These are phyloP conservation scores for Linum lewisii DNA, from an alignment of 345 rosid genomes.

Conservation along the genomic window DNA sequence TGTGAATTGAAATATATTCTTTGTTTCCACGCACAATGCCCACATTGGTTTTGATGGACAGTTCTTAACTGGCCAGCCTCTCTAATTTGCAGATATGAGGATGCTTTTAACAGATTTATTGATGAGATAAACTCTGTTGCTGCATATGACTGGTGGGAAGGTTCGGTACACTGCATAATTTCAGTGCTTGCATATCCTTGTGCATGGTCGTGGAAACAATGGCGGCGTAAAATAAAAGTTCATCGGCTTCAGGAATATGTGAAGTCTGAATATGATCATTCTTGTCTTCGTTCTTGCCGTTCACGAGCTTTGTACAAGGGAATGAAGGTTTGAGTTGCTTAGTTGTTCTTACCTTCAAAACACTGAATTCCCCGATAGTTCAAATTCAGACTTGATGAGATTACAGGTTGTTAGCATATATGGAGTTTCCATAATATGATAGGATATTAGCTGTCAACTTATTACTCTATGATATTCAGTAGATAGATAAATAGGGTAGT, in stretches of 20 bases:
- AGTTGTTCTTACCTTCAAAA: background rate
- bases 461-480: no score
- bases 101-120: conserved; percentile 92
- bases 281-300: conserved; percentile 97
- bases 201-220: conserved; percentile 99
- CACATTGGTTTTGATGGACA: conserved; percentile 4
- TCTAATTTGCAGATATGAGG: conserved; percentile 71
- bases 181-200: conserved; percentile 88
- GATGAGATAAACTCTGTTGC: conserved; percentile 95
- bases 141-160: conserved; percentile 99
- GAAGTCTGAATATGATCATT: conserved; percentile 93
- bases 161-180: conserved; percentile 89
- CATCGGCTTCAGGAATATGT: conserved; percentile 95
- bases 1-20: conserved; percentile 7
- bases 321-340: conserved; percentile 63
- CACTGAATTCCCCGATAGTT: background rate
- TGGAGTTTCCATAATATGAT: no score
- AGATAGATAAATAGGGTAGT: no score
- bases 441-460: no score
- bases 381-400: background rate
- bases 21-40: conserved; percentile 7
- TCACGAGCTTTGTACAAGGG: conserved; percentile 98
- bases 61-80: conserved; percentile 9
- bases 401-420: no score
- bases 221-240: conserved; percentile 80